Base-by-base conservation (phyloP, 306 rosid species). In the Quercus engelmannii region DNA sequence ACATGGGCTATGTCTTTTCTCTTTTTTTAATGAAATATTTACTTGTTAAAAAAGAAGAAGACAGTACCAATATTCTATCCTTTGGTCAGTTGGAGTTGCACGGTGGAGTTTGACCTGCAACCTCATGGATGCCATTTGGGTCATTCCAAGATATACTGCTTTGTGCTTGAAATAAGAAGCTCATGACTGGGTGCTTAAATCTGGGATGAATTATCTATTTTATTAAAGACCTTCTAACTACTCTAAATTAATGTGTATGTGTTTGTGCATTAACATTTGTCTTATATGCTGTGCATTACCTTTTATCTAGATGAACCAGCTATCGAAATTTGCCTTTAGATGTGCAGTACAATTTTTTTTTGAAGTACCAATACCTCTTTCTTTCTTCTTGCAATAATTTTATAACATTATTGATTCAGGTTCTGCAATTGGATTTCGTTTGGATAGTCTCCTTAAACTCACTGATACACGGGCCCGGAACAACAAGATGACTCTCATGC, bases 401-500 rank as follows among this genome's bases (percentile, higher is more conserved):
- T 79, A 64, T 79, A 17, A 63, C 46, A 75, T 73, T 56, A 46
- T 51, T 74, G n/a, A 17, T 84, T 68, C 78, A 95, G 99, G 99
- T 83, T 87, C 98, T 80, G 99, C 99, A 43, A 88, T 96, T 85
- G 99, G 99, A 78, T 96, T 96, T 84, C 93, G 98, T 54, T 90
- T 96, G 83, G 99, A 96, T 87, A 96, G 98, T 83, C 97, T 96
- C 61, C 97, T 93, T 73, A 96, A 96, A 83, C 99, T 96, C 79
- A 88, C 94, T 6, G 99, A 96, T 77, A 96, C 96, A 63, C 89
- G 99, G 52, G 90, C 98, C 69, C 90, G 88, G 79, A 96, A 96
- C 85, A 96, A 64, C 83, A 96, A 91, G 90, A 93, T 90, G 97
- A 96, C 99, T 81, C 98, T 96, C 80, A 93, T 96, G 99, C 99